phyloP scores from a whole-genome alignment of 1,284 basidiomycete species.

The Marasmius sp. region DNA sequence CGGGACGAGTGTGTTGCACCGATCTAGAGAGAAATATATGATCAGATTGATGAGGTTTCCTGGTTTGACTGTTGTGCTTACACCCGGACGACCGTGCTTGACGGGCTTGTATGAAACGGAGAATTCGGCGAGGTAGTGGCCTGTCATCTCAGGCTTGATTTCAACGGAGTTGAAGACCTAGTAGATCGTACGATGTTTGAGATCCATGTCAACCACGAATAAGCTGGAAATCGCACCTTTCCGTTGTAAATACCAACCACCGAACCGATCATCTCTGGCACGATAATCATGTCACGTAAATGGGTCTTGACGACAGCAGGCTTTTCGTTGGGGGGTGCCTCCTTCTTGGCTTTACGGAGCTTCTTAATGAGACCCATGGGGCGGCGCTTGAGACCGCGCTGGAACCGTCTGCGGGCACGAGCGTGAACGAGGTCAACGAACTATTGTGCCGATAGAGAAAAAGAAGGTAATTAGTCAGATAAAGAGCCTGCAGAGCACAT shows the following conservation, averaged over 20 bases:
- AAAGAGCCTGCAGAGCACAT: background rate
- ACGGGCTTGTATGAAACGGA: conserved; percentile 97
- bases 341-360: conserved; percentile 99
- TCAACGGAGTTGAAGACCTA: conserved; percentile 95
- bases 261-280: conserved; percentile 99
- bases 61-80: conserved; percentile 33
- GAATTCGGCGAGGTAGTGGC: conserved; percentile 98
- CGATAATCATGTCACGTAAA: conserved; percentile 99
- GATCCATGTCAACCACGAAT: background rate
- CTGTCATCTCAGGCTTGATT: conserved; percentile 99
- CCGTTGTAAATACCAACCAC: conserved; percentile 98
- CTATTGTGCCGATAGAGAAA: conserved; percentile 30
- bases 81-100: conserved; percentile 98
- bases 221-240: conserved; percentile 56
- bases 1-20: conserved; percentile 90
- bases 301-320: conserved; percentile 99
- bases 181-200: background rate
- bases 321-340: conserved; percentile 97
- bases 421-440: conserved; percentile 96
- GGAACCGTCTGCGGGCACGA: conserved; percentile 98
- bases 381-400: conserved; percentile 97
- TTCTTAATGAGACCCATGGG: conserved; percentile 99
- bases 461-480: conserved; percentile 7
- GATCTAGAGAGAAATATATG: conserved; percentile 47
- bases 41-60: background rate